Evolutionary conservation across 345 rosid genomes (phyloP).

Genomic region (Lepidium didymum): DNA sequence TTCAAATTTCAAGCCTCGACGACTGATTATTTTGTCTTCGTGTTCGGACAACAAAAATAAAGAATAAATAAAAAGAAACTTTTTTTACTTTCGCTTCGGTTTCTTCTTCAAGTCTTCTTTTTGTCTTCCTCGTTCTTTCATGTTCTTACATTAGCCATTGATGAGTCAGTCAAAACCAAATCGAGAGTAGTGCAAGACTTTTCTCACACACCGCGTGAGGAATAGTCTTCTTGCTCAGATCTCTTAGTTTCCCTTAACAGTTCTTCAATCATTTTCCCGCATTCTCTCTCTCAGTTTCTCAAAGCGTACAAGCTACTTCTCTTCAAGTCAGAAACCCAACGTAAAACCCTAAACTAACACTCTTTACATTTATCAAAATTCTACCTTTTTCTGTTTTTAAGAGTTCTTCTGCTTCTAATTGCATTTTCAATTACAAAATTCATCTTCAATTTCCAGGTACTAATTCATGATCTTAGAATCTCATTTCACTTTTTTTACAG

Average conservation of each 20-base stretch:
- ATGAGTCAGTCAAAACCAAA: constrained; percentile 16
- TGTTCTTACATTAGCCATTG: neutral
- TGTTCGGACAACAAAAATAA: neutral
- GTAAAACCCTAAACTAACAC: neutral
- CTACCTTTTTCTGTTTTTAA: neutral
- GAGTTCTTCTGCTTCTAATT: neutral
- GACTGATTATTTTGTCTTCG: neutral
- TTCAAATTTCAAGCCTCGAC: constrained; percentile 1
- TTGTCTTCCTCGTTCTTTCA: neutral
- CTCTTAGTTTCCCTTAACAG: neutral
- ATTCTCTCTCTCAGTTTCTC: neutral
- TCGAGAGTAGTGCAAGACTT: constrained; percentile 7
- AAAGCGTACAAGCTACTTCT: constrained; percentile 32
- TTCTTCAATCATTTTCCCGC: neutral
- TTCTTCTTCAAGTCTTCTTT: neutral
- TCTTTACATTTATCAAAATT: neutral
- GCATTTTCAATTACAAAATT: neutral
- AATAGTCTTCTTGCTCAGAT: constrained; percentile 15
- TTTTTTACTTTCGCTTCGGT: neutral
- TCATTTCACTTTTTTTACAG: neutral
- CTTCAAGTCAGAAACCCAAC: neutral
- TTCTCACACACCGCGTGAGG: constrained; percentile 29
- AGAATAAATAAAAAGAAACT: neutral
- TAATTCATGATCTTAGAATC: neutral
- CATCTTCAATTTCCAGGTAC: constrained; percentile 19